Conservation (phyloP, 805 yeast genomes). For the Candida xyloterini region DNA sequence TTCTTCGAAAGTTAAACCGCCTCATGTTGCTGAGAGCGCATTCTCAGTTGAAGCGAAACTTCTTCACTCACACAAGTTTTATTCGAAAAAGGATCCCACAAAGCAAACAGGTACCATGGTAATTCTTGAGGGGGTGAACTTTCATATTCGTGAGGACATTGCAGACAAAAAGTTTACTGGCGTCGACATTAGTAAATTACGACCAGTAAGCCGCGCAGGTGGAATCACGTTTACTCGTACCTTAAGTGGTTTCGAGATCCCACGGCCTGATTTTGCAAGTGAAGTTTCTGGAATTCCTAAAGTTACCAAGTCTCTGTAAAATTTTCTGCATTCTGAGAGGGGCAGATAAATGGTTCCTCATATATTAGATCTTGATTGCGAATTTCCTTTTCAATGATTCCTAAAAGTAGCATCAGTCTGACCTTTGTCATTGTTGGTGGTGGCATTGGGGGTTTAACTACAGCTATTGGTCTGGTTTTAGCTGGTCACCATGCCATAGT, state of each 20-base stretch:
- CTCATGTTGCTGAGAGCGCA: conserved; percentile 60
- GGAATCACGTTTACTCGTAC: conserved; percentile 47
- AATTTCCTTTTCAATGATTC: conserved; percentile 2
- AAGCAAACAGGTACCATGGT: conserved; percentile 37
- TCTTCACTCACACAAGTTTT: conserved; percentile 42
- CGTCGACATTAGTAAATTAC: conserved; percentile 46
- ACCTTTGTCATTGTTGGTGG: conserved; percentile 29
- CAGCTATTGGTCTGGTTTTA: conserved; percentile 25
- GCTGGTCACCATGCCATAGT: conserved; percentile 28
- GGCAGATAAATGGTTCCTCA: conserved; percentile 1
- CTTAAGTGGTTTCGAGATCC: conserved; percentile 43
- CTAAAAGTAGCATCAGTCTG: conserved; percentile 3
- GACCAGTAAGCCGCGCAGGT: conserved; percentile 55
- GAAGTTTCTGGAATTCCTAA: conserved; percentile 15
- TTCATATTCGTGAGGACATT: conserved; percentile 57
- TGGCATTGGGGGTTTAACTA: conserved; percentile 32
- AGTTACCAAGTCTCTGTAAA: conserved; percentile 5
- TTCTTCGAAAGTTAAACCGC: conserved; percentile 46
- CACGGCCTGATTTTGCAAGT: conserved; percentile 40
- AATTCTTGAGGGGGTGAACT: conserved; percentile 54
- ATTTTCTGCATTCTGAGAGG: conserved; percentile 12
- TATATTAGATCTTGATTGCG: neutral
- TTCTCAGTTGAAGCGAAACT: conserved; percentile 57
- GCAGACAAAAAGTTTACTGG: conserved; percentile 37
- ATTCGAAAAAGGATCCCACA: conserved; percentile 37